A percentile compares a stretch with the other conserved stretches of the same genome.
These are phyloP conservation scores for Aspergillus awamori DNA, from an alignment of 2,329 filamentous ascomycete species.

Conservation along the genomic window DNA sequence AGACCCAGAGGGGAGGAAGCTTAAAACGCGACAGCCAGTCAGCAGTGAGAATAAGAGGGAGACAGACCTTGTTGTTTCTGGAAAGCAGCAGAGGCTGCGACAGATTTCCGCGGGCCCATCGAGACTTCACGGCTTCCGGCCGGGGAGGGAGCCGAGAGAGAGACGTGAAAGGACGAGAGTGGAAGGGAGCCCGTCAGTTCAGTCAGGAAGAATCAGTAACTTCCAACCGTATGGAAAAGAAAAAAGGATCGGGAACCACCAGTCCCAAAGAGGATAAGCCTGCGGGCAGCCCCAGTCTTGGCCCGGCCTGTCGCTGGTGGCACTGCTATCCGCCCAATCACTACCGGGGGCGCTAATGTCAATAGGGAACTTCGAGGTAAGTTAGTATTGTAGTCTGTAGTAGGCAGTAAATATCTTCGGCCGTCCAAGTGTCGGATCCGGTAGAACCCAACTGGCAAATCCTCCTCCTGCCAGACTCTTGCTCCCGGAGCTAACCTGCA, in stretches of 20 bases:
- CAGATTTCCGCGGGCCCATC: neutral
- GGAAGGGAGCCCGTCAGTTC: too few relatives aligned
- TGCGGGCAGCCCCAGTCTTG: neutral
- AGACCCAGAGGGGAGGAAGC: neutral
- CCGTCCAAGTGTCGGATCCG: neutral
- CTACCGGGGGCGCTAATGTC: neutral
- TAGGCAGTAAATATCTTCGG: neutral
- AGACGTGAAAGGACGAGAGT: too few relatives aligned
- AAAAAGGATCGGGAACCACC: neutral
- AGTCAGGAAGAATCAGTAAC: too few relatives aligned
- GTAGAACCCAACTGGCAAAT: neutral
- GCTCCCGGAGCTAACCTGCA: too few relatives aligned
- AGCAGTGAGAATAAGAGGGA: neutral
- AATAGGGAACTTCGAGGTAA: neutral
- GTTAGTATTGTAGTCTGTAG: too few relatives aligned
- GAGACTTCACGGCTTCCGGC: too few relatives aligned
- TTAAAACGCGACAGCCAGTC: neutral
- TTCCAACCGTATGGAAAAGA: too few relatives aligned
- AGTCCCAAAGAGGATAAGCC: neutral
- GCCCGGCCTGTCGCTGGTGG: conserved; percentile 1
- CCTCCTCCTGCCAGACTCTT: neutral
- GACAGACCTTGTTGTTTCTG: neutral
- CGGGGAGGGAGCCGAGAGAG: too few relatives aligned
- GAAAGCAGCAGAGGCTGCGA: neutral
- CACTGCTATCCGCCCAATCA: neutral